These are phyloP conservation scores for Rhynchospora pubera DNA, from an alignment of 176 grass and related monocot species.

Conservation along the genomic window DNA sequence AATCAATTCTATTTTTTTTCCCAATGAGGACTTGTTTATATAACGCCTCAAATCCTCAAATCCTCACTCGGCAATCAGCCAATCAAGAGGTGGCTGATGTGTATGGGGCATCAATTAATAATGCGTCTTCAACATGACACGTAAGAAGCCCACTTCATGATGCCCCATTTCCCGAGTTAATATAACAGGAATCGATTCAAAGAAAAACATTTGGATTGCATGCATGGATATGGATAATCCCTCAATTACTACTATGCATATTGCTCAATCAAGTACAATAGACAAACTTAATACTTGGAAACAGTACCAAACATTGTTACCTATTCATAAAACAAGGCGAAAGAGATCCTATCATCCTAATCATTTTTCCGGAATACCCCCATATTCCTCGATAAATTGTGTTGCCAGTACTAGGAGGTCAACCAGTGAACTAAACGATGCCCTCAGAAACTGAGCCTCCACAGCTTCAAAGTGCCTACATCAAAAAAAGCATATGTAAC, in stretches of 20 bases:
- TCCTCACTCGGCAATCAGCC: too few relatives aligned
- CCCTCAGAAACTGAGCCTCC: slow-evolving; percentile 70
- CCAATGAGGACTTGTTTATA: too few relatives aligned
- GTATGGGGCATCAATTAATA: too few relatives aligned
- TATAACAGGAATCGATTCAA: too few relatives aligned
- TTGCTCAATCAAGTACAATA: background rate
- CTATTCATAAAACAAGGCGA: background rate
- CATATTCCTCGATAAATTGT: slow-evolving; percentile 71
- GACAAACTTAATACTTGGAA: background rate
- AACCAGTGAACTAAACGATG: slow-evolving; percentile 68
- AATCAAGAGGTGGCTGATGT: too few relatives aligned
- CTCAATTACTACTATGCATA: background rate
- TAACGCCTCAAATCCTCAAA: too few relatives aligned
- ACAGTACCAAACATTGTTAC: background rate
- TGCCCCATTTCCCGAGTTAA: too few relatives aligned
- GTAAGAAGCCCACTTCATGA: too few relatives aligned
- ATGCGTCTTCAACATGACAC: too few relatives aligned
- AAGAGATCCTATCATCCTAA: background rate
- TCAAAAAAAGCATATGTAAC: background rate
- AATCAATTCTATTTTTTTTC: too few relatives aligned
- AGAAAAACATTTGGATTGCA: background rate
- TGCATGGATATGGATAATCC: background rate
- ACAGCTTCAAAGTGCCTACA: slow-evolving; percentile 68
- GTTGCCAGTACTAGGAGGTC: slow-evolving; percentile 69
- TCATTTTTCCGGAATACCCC: slow-evolving; percentile 13